Evolutionary conservation across 2,329 filamentous ascomycete species (phyloP), one percentile per base, ranked within the genome.

Genomic region (Chrysoporthe deuterocubensis): DNA sequence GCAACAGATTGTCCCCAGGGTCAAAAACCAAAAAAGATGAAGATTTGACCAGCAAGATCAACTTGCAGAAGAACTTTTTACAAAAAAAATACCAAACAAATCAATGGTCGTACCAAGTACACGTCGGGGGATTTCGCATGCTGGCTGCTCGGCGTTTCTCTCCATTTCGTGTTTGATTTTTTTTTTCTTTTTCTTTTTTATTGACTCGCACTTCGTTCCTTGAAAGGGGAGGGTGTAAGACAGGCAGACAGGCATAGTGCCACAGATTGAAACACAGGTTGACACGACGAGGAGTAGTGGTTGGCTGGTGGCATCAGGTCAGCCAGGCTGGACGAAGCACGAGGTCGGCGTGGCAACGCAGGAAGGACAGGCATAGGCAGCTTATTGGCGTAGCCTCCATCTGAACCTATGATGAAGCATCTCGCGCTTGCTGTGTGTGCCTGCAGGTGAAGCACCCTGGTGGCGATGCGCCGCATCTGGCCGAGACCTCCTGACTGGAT

Each of bases 201-300:
- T 18, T 37, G 54, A 34, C 18, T 11, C 54, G 37, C 6, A 14
- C 2, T 37, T 40, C 3, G 4, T 40, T 40, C 18, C 32, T 54
- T 54, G 5, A 54, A 32, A 14, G 14, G 8, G 13, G 50, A 13
- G 13, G 16, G 11, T 9, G 26, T 7, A 7, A 14, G 4, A 1
- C 26, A 34, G 21, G 37, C 37, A 40, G 14, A 32, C 50, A 34
- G 50, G 50, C 50, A 54, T 11, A 16, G 50, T 16, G 26, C 16
- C n/a, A 54, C 50, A 54, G 54, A 40, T 57, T 57, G 32, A 13
- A 13, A 68, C 32, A 61, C 48, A 65, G 62, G 65, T 54, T 68
- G 66, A 65, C 62, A 68, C 26, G 16, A 52, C 37, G 32, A 57
- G n/a, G 32, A 40, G 56, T 18, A 32, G 42, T 50, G 46, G 46